Evolutionary conservation across 306 rosid genomes (phyloP).

Genomic region (Trifolium fragiferum): DNA sequence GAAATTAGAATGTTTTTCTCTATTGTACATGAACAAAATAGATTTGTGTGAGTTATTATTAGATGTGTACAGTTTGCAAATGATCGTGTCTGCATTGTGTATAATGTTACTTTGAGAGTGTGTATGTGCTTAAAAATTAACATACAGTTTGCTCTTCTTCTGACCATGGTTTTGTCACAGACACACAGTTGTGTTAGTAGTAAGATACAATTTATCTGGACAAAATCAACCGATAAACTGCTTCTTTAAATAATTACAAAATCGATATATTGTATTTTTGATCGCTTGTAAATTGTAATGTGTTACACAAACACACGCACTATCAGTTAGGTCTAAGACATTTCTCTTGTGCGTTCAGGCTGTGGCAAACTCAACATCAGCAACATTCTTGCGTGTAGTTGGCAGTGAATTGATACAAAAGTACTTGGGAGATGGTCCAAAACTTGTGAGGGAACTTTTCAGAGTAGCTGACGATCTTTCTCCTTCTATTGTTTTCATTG

Average conservation of each 20-base stretch:
- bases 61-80: conserved; percentile 17
- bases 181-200: neutral
- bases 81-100: conserved; percentile 15
- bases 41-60: conserved; percentile 2
- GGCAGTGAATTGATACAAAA: conserved; percentile 98
- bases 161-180: conserved; percentile 10
- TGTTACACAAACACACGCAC: conserved; percentile 1
- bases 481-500: conserved; percentile 95
- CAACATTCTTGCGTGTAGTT: conserved; percentile 97
- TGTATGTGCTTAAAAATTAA: neutral
- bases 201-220: conserved; percentile 5
- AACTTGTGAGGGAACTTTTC: conserved; percentile 94
- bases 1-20: conserved; percentile 7
- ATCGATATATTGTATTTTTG: neutral
- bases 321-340: conserved; percentile 34
- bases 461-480: conserved; percentile 98
- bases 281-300: conserved; percentile 22
- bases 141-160: neutral
- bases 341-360: conserved; percentile 63
- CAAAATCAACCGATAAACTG: neutral
- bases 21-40: neutral
- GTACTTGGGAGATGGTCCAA: conserved; percentile 98
- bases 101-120: conserved; percentile 11
- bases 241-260: neutral
- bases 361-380: conserved; percentile 98